Evolutionary conservation across 352 stramenopile genomes (phyloP).

Genomic region (Phytophthora pisi): DNA sequence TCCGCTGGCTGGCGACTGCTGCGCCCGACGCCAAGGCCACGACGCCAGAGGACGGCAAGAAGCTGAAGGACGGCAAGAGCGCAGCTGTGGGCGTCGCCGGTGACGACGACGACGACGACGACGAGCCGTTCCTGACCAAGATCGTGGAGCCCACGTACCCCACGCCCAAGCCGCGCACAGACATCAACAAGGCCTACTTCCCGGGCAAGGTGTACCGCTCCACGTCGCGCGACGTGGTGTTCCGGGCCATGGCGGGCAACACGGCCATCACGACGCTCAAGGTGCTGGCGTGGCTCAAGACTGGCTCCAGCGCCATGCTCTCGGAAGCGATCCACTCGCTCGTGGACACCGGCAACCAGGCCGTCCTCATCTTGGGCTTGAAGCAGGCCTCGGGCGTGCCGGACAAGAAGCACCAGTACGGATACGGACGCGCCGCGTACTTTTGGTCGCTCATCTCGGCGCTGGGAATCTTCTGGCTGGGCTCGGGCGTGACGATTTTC

Average conservation of each 20-base stretch:
- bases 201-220: constrained; percentile 80
- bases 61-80: background rate
- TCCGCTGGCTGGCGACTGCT: constrained; percentile 27
- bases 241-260: constrained; percentile 94
- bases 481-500: constrained; percentile 94
- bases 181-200: constrained; percentile 89
- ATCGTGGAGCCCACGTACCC: constrained; percentile 51
- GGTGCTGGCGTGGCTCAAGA: constrained; percentile 80
- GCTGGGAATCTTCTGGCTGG: constrained; percentile 98
- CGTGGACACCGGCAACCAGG: constrained; percentile 98
- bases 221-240: constrained; percentile 79
- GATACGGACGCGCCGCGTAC: constrained; percentile 97
- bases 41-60: constrained; percentile 2
- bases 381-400: constrained; percentile 85
- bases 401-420: constrained; percentile 96
- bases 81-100: background rate
- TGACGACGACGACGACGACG: constrained; percentile 18
- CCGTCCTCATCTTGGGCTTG: constrained; percentile 88
- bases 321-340: constrained; percentile 97
- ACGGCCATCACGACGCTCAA: constrained; percentile 93
- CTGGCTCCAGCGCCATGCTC: constrained; percentile 96
- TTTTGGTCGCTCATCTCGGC: constrained; percentile 99
- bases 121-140: constrained; percentile 45
- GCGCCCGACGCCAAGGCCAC: constrained; percentile 4
- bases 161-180: constrained; percentile 59